Evolutionary conservation across 805 yeast species (phyloP), one percentile per base, ranked within the genome.

Genomic region (Isabelozyma gotoi): DNA sequence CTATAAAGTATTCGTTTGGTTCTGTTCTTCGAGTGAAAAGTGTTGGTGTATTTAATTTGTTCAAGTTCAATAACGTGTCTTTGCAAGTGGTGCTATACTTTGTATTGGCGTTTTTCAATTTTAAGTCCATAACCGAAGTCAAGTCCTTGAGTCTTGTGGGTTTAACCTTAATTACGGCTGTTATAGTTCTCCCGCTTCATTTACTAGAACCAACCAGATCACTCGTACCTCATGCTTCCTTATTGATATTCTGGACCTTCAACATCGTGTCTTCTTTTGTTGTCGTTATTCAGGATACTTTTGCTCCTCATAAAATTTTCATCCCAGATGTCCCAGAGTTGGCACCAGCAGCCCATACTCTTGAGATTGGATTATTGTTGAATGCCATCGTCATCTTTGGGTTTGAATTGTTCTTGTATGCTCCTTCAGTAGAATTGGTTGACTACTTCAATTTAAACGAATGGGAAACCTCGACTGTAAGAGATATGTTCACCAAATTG

Each of bases 171-270:
- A 37, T 47, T 11, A 41, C 45, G 2, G 19, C 33, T 4, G 24
- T 41, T 15, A 8, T 71, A 2, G 62, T 74, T 2, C 36, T 70
- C 1, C 81, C 81, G 0, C 52, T 79, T 11, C 77, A 76, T 34
- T 43, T 62, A 7, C 44, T 75, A n/a, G 84, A 80, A 48, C 63
- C 68, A 7, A 63, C 71, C 36, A 62, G 69, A 37, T 60, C 65
- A 1, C 51, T 68, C 0, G 55, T 67, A 2, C 73, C 74, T 11
- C 55, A 60, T 20, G 74, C 71, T 2, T 60, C 74, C 0, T 48
- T 73, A 18, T 52, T 74, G 7, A 47, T 71, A 16, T 76, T 60
- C 49, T 77, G 81, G 81, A 18, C 43, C 3, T 8, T 36, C 11
- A 41, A 33, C 15, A 33, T 46, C 7, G 3, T 50, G 7, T 19